A percentile compares a stretch with the other conserved stretches of the same genome.
phyloP scores from a whole-genome alignment of 1,284 basidiomycete genomes.

The Cryptococcus sp. region DNA sequence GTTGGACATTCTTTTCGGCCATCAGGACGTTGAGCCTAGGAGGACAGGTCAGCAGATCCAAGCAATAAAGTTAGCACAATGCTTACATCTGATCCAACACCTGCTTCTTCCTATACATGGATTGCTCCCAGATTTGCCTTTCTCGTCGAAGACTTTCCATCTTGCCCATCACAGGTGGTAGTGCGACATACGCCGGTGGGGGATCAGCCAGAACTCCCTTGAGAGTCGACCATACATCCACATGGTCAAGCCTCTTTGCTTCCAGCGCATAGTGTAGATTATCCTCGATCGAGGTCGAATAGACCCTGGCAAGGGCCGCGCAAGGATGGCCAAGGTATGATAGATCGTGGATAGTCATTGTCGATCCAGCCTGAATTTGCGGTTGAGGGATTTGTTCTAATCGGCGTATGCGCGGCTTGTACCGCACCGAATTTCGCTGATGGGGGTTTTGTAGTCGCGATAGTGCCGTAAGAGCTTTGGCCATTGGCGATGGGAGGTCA shows the following conservation, averaged over 20 bases:
- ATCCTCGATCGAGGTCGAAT: constrained; percentile 55
- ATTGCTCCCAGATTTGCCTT: constrained; percentile 39
- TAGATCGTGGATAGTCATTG: constrained; percentile 66
- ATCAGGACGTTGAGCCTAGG: constrained; percentile 66
- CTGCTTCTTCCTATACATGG: constrained; percentile 38
- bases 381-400: constrained; percentile 26
- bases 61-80: neutral
- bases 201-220: constrained; percentile 55
- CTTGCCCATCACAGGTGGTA: constrained; percentile 9
- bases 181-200: constrained; percentile 36
- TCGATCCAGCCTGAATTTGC: constrained; percentile 45
- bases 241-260: constrained; percentile 67
- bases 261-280: constrained; percentile 65
- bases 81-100: constrained; percentile 43
- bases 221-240: constrained; percentile 69
- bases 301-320: constrained; percentile 64
- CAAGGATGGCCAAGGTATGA: constrained; percentile 60
- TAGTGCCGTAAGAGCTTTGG: constrained; percentile 46
- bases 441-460: constrained; percentile 41
- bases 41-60: constrained; percentile 12
- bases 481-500: constrained; percentile 33
- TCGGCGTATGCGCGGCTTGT: constrained; percentile 24
- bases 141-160: constrained; percentile 17
- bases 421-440: constrained; percentile 21
- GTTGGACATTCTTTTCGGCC: constrained; percentile 70